phyloP scores from a whole-genome alignment of 441 rosid species.

The Biscutella laevigata region DNA sequence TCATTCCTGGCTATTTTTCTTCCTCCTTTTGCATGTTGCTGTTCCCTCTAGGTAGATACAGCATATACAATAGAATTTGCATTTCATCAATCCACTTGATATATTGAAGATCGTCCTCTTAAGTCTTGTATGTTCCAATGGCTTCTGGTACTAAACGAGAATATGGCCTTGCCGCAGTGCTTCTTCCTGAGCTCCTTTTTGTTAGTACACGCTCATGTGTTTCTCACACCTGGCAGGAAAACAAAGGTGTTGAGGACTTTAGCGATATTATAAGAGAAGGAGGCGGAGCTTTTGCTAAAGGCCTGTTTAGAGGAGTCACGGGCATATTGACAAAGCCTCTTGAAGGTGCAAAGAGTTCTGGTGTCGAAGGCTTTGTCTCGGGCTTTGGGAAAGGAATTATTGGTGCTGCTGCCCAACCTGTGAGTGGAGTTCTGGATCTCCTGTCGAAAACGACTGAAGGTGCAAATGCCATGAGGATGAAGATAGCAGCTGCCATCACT shows the following conservation, averaged over 20 bases:
- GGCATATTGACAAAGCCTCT: slow-evolving; percentile 96
- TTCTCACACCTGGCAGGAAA: slow-evolving; percentile 50
- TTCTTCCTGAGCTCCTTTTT: not conserved
- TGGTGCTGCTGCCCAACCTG: slow-evolving; percentile 99
- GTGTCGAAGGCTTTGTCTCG: slow-evolving; percentile 96
- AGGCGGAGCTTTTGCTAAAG: slow-evolving; percentile 98
- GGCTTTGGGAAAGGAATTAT: slow-evolving; percentile 98
- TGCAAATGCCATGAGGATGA: slow-evolving; percentile 99
- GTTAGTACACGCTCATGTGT: slow-evolving; percentile 14
- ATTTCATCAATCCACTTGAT: not conserved
- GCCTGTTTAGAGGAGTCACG: slow-evolving; percentile 95
- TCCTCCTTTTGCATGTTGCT: slow-evolving; percentile 4
- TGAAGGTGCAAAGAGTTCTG: slow-evolving; percentile 94
- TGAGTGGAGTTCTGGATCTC: slow-evolving; percentile 97
- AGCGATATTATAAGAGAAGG: slow-evolving; percentile 97
- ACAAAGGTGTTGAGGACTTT: slow-evolving; percentile 92
- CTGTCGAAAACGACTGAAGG: slow-evolving; percentile 98
- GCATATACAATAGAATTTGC: not conserved
- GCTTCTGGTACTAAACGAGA: slow-evolving; percentile 7
- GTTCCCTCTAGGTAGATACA: slow-evolving; percentile 7
- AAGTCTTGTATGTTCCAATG: not conserved
- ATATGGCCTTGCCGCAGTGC: not conserved
- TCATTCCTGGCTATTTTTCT: slow-evolving; percentile 15
- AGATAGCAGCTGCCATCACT: slow-evolving; percentile 89
- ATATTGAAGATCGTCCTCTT: not conserved